phyloP scores from a whole-genome alignment of 345 rosid genomes.

The Lumnitzera racemosa region DNA sequence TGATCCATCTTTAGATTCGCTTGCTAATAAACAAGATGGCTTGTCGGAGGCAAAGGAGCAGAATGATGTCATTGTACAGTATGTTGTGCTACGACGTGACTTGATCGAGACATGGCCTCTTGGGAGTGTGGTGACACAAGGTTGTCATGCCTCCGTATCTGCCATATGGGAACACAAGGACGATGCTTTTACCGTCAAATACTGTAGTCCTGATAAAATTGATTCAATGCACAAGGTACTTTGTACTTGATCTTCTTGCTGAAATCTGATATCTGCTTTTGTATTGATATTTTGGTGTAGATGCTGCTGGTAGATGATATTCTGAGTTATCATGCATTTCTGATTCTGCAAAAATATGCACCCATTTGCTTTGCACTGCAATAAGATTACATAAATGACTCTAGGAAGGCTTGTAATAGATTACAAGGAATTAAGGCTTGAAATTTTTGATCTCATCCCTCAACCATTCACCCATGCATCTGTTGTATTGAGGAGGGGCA shows the following conservation, averaged over 20 bases:
- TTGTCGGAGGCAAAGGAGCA: slow-evolving; percentile 4
- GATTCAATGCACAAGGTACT: slow-evolving; percentile 83
- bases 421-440: too few relatives aligned
- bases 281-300: not conserved
- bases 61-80: slow-evolving; percentile 59
- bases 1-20: too few relatives aligned
- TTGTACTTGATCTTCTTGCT: not conserved
- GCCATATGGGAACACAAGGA: slow-evolving; percentile 72
- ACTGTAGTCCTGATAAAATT: slow-evolving; percentile 61
- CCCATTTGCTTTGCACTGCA: too few relatives aligned
- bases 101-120: slow-evolving; percentile 87
- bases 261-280: not conserved
- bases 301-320: not conserved
- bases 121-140: slow-evolving; percentile 93
- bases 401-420: too few relatives aligned
- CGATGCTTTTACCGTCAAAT: slow-evolving; percentile 51
- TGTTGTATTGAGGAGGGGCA: too few relatives aligned
- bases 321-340: not conserved
- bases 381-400: too few relatives aligned
- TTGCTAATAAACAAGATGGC: too few relatives aligned
- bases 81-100: slow-evolving; percentile 79
- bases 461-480: too few relatives aligned
- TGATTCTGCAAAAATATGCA: too few relatives aligned
- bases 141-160: slow-evolving; percentile 84
- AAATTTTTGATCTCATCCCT: too few relatives aligned